These are phyloP conservation scores for Mariannaea elegans DNA, from an alignment of 2,329 filamentous ascomycete genomes.

Conservation along the genomic window DNA sequence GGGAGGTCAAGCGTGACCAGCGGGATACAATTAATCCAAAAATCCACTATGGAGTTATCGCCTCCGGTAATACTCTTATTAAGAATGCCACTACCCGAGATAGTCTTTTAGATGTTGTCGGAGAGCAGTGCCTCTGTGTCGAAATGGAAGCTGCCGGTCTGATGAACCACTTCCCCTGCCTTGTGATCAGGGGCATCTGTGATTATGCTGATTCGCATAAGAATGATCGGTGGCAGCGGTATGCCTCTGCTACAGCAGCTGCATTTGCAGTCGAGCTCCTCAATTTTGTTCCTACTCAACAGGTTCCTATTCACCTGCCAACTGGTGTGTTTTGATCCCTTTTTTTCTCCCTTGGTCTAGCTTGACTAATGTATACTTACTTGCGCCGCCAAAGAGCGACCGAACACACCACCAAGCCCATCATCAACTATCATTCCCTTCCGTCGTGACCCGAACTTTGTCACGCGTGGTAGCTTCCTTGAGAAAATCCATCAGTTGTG, in stretches of 20 bases:
- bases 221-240: conserved; percentile 42
- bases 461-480: conserved; percentile 34
- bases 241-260: conserved; percentile 42
- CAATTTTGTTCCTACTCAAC: conserved; percentile 4
- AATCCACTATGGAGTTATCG: too few species aligned
- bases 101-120: too few species aligned
- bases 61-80: too few species aligned
- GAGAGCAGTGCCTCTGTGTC: conserved; percentile 8
- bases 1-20: too few species aligned
- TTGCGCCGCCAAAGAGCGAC: background rate
- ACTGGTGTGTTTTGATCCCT: background rate
- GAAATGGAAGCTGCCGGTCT: conserved; percentile 39
- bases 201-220: conserved; percentile 49
- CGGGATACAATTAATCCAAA: too few species aligned
- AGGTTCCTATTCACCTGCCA: too few species aligned
- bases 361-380: background rate
- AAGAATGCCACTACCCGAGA: too few species aligned
- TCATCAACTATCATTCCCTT: background rate
- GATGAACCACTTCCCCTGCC: too few species aligned
- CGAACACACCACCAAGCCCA: background rate
- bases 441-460: background rate
- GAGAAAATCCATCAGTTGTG: conserved; percentile 32
- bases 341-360: too few species aligned
- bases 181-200: conserved; percentile 46
- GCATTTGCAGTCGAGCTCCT: conserved; percentile 42